Evolutionary conservation across 805 yeast genomes (phyloP), one percentile per base, ranked within the genome.

Genomic region (Ogataea populi-albae): DNA sequence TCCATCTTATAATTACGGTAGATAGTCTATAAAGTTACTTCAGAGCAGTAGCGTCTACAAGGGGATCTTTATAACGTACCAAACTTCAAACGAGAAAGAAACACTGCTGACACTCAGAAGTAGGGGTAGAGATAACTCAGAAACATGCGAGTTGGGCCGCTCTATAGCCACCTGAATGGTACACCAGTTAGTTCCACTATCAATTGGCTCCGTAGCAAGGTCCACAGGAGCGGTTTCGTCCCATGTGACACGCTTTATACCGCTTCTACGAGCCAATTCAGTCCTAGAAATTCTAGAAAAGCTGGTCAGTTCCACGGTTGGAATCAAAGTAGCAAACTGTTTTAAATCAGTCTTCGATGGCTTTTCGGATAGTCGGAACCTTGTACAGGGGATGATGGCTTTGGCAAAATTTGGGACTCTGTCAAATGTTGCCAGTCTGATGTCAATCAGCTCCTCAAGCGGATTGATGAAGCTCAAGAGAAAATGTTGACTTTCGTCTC

Each of bases 271-370:
- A n/a, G n/a, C n/a, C n/a, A n/a, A n/a, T 40, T 62, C 69, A 1
- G 53, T 47, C 28, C 66, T 45, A 3, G 64, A 47, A 1, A 49
- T 9, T 19, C 52, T 59, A 1, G 66, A 50, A 3, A 37, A 36
- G 5, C 43, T 38, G 0, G 55, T 52, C 4, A 66, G 43, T 22
- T 51, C 43, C 3, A 52, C 32, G 0, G 66, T 57, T 3, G 72
- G 66, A 0, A 61, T 47, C 3, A 46, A 36, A 18, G 51, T 49
- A 0, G 57, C 30, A 5, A 39, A 26, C 3, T 26, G 22, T 2
- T 41, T 50, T 3, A 40, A 36, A 22, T 36, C 41, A 9, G 32
- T 14, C 18, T 40, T 41, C 9, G 27, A 38, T 3, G 54, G 52
- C 14, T 29, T 34, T 10, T 32, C 41, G 7, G 41, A 42, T 1